Evolutionary conservation across 2,329 filamentous ascomycete species (phyloP).

Genomic region (Teratosphaeria zuluensis): DNA sequence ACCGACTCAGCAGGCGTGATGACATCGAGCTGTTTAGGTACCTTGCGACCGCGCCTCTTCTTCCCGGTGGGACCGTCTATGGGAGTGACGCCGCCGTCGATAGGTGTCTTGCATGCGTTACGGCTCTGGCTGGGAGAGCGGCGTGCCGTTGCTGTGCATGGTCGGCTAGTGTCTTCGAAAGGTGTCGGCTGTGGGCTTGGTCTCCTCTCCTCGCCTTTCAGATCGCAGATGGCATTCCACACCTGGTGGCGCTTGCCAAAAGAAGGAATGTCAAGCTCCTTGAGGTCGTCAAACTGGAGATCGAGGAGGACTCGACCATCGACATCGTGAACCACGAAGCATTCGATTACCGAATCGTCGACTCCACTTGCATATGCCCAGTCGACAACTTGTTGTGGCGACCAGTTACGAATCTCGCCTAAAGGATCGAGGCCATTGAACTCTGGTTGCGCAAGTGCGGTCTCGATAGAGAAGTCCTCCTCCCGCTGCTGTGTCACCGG

Average conservation of each 20-base stretch:
- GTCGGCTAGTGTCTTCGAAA: constrained; percentile 39
- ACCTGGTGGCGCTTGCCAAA: constrained; percentile 72
- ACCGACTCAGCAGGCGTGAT: constrained; percentile 75
- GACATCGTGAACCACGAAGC: constrained; percentile 87
- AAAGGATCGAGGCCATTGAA: constrained; percentile 8
- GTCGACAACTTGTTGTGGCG: constrained; percentile 66
- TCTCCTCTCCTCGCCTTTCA: constrained; percentile 43
- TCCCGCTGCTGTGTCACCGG: constrained; percentile 12
- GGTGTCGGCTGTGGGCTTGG: constrained; percentile 36
- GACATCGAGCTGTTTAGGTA: constrained; percentile 45
- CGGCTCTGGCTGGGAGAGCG: constrained; percentile 16
- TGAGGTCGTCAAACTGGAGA: constrained; percentile 81
- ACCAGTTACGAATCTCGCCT: constrained; percentile 51
- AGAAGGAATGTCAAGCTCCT: constrained; percentile 69
- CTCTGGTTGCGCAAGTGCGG: constrained; percentile 9
- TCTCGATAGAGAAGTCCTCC: constrained; percentile 21
- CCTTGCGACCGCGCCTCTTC: constrained; percentile 31
- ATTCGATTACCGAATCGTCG: constrained; percentile 66
- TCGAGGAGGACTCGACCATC: constrained; percentile 77
- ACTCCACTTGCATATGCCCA: constrained; percentile 82
- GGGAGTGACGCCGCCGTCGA: constrained; percentile 22
- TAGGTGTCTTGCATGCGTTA: constrained; percentile 9
- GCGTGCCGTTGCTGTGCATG: constrained; percentile 27
- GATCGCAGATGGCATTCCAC: constrained; percentile 67
- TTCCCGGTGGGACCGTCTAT: constrained; percentile 25